Evolutionary conservation across 2,329 filamentous ascomycete species (phyloP).

Genomic region (Nannizzia gypsea): DNA sequence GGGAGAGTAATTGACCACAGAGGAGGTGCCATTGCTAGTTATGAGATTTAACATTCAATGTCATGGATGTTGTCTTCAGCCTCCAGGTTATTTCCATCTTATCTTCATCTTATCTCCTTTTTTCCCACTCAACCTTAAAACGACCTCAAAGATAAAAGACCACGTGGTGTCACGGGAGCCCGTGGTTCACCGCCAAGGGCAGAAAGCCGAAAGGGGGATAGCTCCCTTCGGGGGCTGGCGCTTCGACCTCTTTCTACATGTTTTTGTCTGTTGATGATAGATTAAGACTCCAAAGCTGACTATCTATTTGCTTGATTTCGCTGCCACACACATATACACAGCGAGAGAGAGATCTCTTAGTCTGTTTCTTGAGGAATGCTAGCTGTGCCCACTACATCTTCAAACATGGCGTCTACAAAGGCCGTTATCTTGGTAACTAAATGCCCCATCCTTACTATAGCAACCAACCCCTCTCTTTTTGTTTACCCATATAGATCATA

Average conservation of each 20-base stretch:
- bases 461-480: neutral
- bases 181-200: neutral
- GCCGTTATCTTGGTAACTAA: slow-evolving; percentile 73
- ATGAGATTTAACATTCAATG: too few relatives aligned
- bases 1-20: too few relatives aligned
- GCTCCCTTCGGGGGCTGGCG: neutral
- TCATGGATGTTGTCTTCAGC: too few relatives aligned
- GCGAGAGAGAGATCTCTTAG: neutral
- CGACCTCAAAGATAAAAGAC: neutral
- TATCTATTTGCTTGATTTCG: neutral
- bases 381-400: slow-evolving; percentile 1
- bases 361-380: neutral
- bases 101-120: neutral
- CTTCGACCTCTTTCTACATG: neutral
- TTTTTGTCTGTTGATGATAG: neutral
- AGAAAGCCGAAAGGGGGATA: neutral
- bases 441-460: neutral
- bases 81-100: neutral
- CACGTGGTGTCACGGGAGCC: neutral
- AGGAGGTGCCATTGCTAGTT: too few relatives aligned
- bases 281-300: neutral
- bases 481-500: neutral
- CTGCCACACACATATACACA: neutral
- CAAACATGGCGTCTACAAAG: slow-evolving; percentile 58
- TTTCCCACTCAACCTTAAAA: too few relatives aligned